Percentiles rank a stretch among this genome's conserved stretches.
phyloP scores from a whole-genome alignment of 202 grass and related monocot species.

The Bolboschoenoplectus hybrid region DNA sequence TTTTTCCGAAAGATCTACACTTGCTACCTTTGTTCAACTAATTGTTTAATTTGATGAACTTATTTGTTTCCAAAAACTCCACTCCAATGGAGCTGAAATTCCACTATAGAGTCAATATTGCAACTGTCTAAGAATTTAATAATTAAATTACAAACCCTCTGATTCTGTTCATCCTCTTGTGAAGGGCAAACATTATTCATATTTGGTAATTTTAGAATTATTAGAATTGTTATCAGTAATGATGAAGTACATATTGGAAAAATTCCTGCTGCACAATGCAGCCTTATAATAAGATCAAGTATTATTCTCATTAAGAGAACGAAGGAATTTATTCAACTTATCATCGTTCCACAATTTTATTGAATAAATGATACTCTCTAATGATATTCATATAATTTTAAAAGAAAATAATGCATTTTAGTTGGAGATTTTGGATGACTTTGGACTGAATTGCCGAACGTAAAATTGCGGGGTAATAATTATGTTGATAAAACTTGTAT shows the following conservation, averaged over 20 bases:
- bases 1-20: neutral
- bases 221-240: neutral
- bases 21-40: neutral
- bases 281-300: neutral
- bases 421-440: neutral
- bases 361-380: neutral
- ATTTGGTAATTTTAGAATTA: neutral
- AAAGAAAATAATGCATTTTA: neutral
- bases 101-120: too few relatives aligned
- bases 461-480: neutral
- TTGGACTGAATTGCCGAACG: neutral
- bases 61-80: neutral
- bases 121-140: neutral
- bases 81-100: neutral
- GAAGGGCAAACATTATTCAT: neutral
- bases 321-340: neutral
- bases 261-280: neutral
- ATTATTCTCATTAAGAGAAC: neutral
- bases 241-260: neutral
- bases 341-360: neutral
- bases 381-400: neutral
- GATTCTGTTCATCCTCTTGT: neutral
- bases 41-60: neutral
- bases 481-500: neutral
- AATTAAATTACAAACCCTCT: neutral